phyloP scores from a whole-genome alignment of 202 grass and related monocot species.

The Bolboschoenoplectus hybrid region DNA sequence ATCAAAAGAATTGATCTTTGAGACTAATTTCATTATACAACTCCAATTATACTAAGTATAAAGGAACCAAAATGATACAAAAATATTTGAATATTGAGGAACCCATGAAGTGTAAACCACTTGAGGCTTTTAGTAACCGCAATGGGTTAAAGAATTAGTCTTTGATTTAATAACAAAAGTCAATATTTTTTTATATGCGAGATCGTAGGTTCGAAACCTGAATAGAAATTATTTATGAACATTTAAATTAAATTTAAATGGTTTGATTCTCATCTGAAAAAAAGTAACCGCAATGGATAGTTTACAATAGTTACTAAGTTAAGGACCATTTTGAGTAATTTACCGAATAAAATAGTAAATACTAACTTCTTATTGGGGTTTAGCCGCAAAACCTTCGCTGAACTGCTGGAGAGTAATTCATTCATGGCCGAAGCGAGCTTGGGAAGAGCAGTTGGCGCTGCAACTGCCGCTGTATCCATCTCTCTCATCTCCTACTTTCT shows the following conservation, averaged over 20 bases:
- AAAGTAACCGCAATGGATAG: neutral
- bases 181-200: too few species aligned
- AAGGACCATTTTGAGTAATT: slow-evolving; percentile 1
- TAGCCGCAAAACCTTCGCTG: neutral
- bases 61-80: neutral
- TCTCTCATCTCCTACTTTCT: slow-evolving; percentile 58
- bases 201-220: too few species aligned
- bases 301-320: neutral
- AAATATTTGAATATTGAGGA: too few species aligned
- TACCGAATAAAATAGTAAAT: neutral
- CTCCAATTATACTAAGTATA: neutral
- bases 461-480: slow-evolving; percentile 53
- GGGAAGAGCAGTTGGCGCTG: slow-evolving; percentile 40
- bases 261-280: too few species aligned
- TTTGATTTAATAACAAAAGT: too few species aligned
- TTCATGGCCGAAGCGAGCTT: slow-evolving; percentile 62
- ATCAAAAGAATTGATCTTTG: neutral
- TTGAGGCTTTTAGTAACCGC: too few species aligned
- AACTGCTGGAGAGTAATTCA: neutral
- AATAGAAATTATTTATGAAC: too few species aligned
- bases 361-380: neutral
- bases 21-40: neutral
- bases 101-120: too few species aligned
- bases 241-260: too few species aligned
- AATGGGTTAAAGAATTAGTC: too few species aligned